Conservation (phyloP, 768 basidiomycete species). For the Tephrocybe sp. region DNA sequence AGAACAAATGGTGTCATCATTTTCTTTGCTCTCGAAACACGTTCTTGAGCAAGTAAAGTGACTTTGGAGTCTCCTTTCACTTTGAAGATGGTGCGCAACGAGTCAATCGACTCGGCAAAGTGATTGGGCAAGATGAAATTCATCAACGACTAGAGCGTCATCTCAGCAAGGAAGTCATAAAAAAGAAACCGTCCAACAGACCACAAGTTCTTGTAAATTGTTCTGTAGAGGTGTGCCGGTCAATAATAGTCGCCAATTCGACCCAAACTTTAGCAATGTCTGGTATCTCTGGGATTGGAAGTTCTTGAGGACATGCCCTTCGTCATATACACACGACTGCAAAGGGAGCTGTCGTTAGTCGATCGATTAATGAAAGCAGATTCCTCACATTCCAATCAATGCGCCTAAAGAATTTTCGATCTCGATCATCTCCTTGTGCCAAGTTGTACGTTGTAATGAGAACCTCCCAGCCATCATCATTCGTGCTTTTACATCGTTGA, state of each 20-base stretch:
- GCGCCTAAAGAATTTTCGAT: constrained; percentile 90
- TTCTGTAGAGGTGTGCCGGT: constrained; percentile 96
- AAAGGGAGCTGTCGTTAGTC: neutral
- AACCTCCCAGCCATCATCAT: constrained; percentile 79
- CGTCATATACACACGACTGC: constrained; percentile 93
- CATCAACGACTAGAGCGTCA: constrained; percentile 75
- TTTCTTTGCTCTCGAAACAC: constrained; percentile 92
- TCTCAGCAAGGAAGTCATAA: constrained; percentile 5
- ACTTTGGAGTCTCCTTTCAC: constrained; percentile 90
- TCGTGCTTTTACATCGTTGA: constrained; percentile 43
- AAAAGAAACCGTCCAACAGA: constrained; percentile 34
- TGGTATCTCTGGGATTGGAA: constrained; percentile 97
- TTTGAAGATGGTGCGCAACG: constrained; percentile 93
- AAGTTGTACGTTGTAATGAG: constrained; percentile 95
- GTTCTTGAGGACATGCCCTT: constrained; percentile 97
- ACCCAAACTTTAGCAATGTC: constrained; percentile 78
- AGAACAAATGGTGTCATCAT: constrained; percentile 99
- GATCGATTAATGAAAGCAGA: neutral
- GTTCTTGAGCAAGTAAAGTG: constrained; percentile 85
- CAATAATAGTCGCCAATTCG: constrained; percentile 86
- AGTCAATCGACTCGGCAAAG: constrained; percentile 74
- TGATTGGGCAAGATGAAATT: constrained; percentile 96
- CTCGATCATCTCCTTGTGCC: constrained; percentile 84
- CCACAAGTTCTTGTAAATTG: constrained; percentile 86
- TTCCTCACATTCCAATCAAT: constrained; percentile 87